Percentiles rank a stretch among this genome's conserved stretches.
Evolutionary conservation across 768 basidiomycete genomes (phyloP).

Genomic region (Suillus cothurnatus): DNA sequence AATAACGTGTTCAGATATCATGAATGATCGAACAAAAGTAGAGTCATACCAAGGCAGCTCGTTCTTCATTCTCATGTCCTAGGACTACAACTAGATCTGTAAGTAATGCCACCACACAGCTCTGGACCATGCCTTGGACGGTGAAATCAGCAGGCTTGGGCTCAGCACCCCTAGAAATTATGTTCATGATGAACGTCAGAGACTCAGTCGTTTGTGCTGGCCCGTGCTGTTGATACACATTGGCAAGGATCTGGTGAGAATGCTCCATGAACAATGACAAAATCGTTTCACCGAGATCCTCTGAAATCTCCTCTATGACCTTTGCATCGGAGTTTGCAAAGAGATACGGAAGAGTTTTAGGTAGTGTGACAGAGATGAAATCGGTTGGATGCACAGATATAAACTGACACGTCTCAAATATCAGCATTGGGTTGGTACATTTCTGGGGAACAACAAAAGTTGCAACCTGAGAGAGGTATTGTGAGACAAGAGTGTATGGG

Average conservation of each 20-base stretch:
- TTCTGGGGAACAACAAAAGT: slow-evolving; percentile 64
- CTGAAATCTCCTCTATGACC: slow-evolving; percentile 63
- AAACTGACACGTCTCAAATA: slow-evolving; percentile 71
- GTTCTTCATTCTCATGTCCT: slow-evolving; percentile 62
- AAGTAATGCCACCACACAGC: slow-evolving; percentile 68
- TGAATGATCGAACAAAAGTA: not conserved
- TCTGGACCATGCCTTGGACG: slow-evolving; percentile 58
- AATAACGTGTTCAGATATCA: slow-evolving; percentile 32
- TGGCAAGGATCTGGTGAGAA: slow-evolving; percentile 61
- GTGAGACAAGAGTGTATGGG: slow-evolving; percentile 67
- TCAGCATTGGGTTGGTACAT: slow-evolving; percentile 55
- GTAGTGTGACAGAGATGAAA: slow-evolving; percentile 66
- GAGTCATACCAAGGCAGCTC: slow-evolving; percentile 47
- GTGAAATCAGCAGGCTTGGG: slow-evolving; percentile 39
- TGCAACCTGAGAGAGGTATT: slow-evolving; percentile 68
- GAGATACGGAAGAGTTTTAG: slow-evolving; percentile 67
- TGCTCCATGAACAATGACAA: slow-evolving; percentile 58
- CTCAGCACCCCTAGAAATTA: slow-evolving; percentile 48
- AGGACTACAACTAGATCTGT: slow-evolving; percentile 76
- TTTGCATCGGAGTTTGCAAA: slow-evolving; percentile 62
- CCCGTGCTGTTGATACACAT: slow-evolving; percentile 62
- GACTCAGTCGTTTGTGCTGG: slow-evolving; percentile 58
- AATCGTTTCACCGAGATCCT: slow-evolving; percentile 46
- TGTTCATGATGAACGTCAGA: slow-evolving; percentile 60
- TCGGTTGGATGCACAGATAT: slow-evolving; percentile 55